Base-by-base conservation (phyloP, 169 alveolate genomes). In the Plasmodium gaboni region DNA sequence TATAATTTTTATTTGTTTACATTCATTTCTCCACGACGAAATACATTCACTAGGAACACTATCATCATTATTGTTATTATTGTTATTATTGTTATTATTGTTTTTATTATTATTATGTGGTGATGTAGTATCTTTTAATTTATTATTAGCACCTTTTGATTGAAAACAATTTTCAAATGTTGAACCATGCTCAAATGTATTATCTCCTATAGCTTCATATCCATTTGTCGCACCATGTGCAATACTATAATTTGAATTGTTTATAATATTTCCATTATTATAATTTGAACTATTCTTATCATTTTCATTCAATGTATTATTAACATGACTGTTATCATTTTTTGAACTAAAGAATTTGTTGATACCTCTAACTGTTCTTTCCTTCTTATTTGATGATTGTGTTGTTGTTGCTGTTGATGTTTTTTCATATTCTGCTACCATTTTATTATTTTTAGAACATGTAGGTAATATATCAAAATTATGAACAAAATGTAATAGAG, bases 1-100 rank as follows among this genome's bases (percentile, higher is more conserved):
- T 53, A 98, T 87, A 60, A 71, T 69, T 74, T 57, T 73, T n/a
- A 88, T 24, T 32, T 32, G 17, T 50, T 68, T 32, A 19, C 90
- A 76, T 61, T 74, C 72, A 12, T 57, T 87, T 87, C 67, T 63
- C 86, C 72, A 73, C 1, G 65, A 83, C 48, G 83, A 4, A 19
- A 83, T 57, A 26, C 86, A 55, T 19, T 83, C 86, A 69, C 91
- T 83, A 17, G 86, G 85, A 2, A 32, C 13, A 26, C 65, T 26
- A 1, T 61, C 19, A 19, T n/a, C 19, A 17, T 19, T 59, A 10
- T 5, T 17, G 1, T n/a, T n/a, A 53, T 7, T 26, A 3, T 28
- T 51, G 9, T 17, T 1, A 0, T 2, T 10, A 19, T 28, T 42
- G 1, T 22, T 68, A 0, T 3, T 59, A 69, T 74, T 64, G 17